These are phyloP conservation scores for Aspergillus amoenus DNA, from an alignment of 2,329 filamentous ascomycete genomes.

Conservation along the genomic window DNA sequence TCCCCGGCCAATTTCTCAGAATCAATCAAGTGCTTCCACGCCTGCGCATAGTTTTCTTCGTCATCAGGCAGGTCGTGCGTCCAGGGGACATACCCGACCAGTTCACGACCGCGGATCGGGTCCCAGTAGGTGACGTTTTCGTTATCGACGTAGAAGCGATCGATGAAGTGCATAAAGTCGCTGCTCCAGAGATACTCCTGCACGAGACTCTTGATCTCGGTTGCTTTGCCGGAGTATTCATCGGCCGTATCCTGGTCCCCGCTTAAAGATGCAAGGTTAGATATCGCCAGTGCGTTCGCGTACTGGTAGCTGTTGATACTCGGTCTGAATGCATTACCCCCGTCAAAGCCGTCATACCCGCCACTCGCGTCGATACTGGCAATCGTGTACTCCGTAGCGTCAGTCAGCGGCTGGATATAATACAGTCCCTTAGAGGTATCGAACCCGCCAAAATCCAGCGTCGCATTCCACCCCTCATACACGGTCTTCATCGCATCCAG, in stretches of 20 bases:
- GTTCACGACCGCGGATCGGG: constrained; percentile 44
- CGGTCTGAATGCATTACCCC: constrained; percentile 43
- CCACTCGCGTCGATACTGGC: constrained; percentile 43
- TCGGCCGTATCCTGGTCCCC: constrained; percentile 21
- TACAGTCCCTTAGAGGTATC: constrained; percentile 43
- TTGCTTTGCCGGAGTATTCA: constrained; percentile 30
- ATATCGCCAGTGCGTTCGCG: constrained; percentile 45
- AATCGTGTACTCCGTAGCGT: constrained; percentile 49
- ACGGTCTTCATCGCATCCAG: constrained; percentile 26
- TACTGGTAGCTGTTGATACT: constrained; percentile 49
- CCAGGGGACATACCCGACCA: constrained; percentile 47
- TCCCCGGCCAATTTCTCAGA: constrained; percentile 33
- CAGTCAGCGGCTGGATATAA: constrained; percentile 44
- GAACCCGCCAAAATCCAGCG: constrained; percentile 40
- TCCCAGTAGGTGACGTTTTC: constrained; percentile 34
- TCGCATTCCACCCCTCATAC: constrained; percentile 30
- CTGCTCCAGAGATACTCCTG: constrained; percentile 46
- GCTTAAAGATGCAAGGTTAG: constrained; percentile 37
- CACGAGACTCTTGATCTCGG: constrained; percentile 36
- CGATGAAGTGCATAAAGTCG: constrained; percentile 46
- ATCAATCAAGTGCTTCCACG: constrained; percentile 30
- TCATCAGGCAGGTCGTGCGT: constrained; percentile 45
- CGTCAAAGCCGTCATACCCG: constrained; percentile 39
- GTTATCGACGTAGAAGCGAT: constrained; percentile 42
- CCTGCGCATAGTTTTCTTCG: constrained; percentile 32